Percentiles rank a stretch among this genome's conserved stretches.
These are phyloP conservation scores for Triadica sebifera DNA, from an alignment of 345 rosid species.

Conservation along the genomic window DNA sequence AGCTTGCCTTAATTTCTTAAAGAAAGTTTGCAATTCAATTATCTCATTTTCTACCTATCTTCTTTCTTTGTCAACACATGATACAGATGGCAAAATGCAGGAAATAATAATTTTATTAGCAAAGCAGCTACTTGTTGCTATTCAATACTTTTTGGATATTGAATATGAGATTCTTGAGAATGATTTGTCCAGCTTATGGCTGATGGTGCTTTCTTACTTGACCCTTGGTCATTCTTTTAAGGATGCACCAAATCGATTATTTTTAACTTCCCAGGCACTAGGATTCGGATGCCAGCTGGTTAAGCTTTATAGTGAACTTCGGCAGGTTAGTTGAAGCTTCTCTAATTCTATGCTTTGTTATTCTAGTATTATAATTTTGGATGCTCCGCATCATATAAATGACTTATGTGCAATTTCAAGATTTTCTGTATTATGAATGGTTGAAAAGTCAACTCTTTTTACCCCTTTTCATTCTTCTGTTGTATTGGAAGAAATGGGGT, in stretches of 20 bases:
- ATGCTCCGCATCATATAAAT: conserved; percentile 1
- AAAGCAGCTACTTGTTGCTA: conserved; percentile 55
- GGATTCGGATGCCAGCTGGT: conserved; percentile 70
- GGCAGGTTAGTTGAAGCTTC: conserved; percentile 68
- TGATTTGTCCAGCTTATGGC: conserved; percentile 68
- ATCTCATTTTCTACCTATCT: conserved; percentile 50
- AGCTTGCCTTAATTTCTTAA: conserved; percentile 67
- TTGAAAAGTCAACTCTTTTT: not conserved
- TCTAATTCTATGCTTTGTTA: not conserved
- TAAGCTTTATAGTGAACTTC: conserved; percentile 74
- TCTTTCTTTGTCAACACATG: conserved; percentile 29
- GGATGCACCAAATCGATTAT: conserved; percentile 34
- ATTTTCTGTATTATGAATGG: not conserved
- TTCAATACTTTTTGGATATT: conserved; percentile 62
- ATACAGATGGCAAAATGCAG: conserved; percentile 28
- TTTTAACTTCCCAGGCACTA: conserved; percentile 41
- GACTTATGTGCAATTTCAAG: not conserved
- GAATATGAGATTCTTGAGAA: conserved; percentile 72
- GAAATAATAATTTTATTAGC: conserved; percentile 46
- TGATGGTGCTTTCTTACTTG: conserved; percentile 55
- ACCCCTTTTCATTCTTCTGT: not conserved
- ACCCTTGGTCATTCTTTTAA: conserved; percentile 38
- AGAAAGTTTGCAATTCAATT: conserved; percentile 47
- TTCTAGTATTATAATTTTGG: not conserved
- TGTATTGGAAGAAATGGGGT: not conserved